phyloP scores from a whole-genome alignment of 148 eudicot species.

The Arctostaphylos glauca region DNA sequence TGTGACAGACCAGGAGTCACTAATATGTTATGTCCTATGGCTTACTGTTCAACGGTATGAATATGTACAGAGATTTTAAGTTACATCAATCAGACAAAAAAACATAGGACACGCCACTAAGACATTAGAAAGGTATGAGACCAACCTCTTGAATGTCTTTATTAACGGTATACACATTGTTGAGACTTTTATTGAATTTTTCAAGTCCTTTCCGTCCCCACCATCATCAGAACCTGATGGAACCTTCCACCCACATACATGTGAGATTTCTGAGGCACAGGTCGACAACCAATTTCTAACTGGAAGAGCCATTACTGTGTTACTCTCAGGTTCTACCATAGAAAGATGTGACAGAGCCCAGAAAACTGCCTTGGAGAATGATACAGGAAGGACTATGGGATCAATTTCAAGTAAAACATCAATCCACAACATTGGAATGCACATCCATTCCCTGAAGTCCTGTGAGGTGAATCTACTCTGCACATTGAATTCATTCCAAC shows the following conservation, averaged over 20 bases:
- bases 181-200: constrained; percentile 70
- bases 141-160: constrained; percentile 81
- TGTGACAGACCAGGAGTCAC: constrained; percentile 29
- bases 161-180: constrained; percentile 68
- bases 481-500: constrained; percentile 68
- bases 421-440: constrained; percentile 91
- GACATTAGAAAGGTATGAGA: constrained; percentile 6
- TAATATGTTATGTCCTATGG: constrained; percentile 11
- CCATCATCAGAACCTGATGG: constrained; percentile 91
- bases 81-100: neutral
- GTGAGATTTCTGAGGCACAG: constrained; percentile 59
- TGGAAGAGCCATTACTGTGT: constrained; percentile 61
- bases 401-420: constrained; percentile 81
- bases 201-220: constrained; percentile 55
- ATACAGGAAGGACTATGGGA: constrained; percentile 62
- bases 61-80: neutral
- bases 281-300: constrained; percentile 58
- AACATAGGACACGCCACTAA: neutral
- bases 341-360: constrained; percentile 92
- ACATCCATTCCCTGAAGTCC: constrained; percentile 79
- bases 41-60: neutral
- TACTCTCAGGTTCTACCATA: constrained; percentile 74
- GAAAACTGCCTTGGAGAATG: constrained; percentile 78
- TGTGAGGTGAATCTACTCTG: constrained; percentile 54
- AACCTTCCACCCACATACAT: constrained; percentile 70